Base-by-base conservation (phyloP, 1,284 basidiomycete genomes). In the Pseudozyma tsukubaensis region DNA sequence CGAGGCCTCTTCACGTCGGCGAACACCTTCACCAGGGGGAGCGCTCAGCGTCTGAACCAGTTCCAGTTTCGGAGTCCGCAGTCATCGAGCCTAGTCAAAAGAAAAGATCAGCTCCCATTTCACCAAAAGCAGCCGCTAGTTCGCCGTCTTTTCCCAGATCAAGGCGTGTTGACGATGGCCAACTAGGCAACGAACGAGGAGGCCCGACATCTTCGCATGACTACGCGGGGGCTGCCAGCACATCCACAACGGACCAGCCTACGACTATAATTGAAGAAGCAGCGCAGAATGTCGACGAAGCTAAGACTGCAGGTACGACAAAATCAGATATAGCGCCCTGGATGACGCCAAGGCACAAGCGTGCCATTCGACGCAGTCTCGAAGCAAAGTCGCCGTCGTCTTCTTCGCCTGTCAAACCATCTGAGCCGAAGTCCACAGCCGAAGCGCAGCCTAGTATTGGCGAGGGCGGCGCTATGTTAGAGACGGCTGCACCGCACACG, bases 311-410 rank as follows among this genome's bases (percentile, higher is more conserved):
- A n/a, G 59, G 55, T 35, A 32, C 48, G 19, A 14, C 34, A 45
- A 59, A 69, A 18, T 69, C 66, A 3, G 56, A 59, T 21, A 63
- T 63, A 10, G 66, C 60, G 18, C 60, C 60, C 0, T 63, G 66
- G 60, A 63, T 63, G 66, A 69, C 66, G 4, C 47, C 47, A 9
- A 45, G 56, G 24, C 60, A 63, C 16, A 69, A 63, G 32, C 24
- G 19, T 9, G 59, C 56, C 18, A 68, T 69, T 29, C 55, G 59
- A 52, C 59, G 66, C 51, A 69, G 59, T 13, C 51, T 62, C 18
- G 55, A 52, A 8, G 34, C 59, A 11, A 43, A 44, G n/a, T 24
- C 44, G 19, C 13, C 18, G 13, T 37, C 55, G 10, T 37, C 47
- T 2, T 43, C 49, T 10, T 34, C 43, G 34, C 43, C 59, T 4